Conservation (phyloP, 2,329 filamentous ascomycete species). For the Drechslerella stenobrocha region DNA sequence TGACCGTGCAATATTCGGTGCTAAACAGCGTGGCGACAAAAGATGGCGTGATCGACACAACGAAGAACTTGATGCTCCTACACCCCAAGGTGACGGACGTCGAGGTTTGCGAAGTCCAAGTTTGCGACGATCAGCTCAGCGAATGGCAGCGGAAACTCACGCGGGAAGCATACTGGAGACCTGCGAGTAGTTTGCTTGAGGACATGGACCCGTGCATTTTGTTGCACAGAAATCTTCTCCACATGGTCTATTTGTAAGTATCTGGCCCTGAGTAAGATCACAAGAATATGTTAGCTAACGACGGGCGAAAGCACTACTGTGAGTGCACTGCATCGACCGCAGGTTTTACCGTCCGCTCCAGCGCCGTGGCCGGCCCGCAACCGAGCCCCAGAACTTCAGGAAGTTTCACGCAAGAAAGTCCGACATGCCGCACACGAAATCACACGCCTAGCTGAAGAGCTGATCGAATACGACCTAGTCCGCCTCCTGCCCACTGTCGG, state of each 20-base stretch:
- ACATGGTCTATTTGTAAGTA: slow-evolving; percentile 78
- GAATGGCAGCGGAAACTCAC: slow-evolving; percentile 76
- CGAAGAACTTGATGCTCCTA: slow-evolving; percentile 77
- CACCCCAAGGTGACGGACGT: slow-evolving; percentile 83
- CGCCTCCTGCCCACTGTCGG: slow-evolving; percentile 83
- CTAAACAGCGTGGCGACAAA: slow-evolving; percentile 77
- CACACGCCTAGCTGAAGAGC: slow-evolving; percentile 76
- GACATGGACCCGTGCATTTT: slow-evolving; percentile 60
- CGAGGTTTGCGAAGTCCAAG: slow-evolving; percentile 76
- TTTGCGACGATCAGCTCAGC: slow-evolving; percentile 76
- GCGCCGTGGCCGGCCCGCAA: slow-evolving; percentile 51
- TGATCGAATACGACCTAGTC: slow-evolving; percentile 73
- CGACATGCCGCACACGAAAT: slow-evolving; percentile 82
- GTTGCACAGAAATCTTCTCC: slow-evolving; percentile 80
- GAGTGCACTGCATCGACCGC: slow-evolving; percentile 85
- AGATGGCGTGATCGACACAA: slow-evolving; percentile 70
- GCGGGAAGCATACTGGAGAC: slow-evolving; percentile 54
- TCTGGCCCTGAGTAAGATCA: slow-evolving; percentile 1
- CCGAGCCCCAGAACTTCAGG: slow-evolving; percentile 70
- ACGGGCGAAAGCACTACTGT: slow-evolving; percentile 66
- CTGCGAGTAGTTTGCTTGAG: slow-evolving; percentile 43
- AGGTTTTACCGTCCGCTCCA: slow-evolving; percentile 77
- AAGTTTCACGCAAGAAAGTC: slow-evolving; percentile 79
- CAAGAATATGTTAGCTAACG: too few relatives aligned
- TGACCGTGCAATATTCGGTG: slow-evolving; percentile 89